These are phyloP conservation scores for Phaffia australis DNA, from an alignment of 768 basidiomycete species.

Conservation along the genomic window DNA sequence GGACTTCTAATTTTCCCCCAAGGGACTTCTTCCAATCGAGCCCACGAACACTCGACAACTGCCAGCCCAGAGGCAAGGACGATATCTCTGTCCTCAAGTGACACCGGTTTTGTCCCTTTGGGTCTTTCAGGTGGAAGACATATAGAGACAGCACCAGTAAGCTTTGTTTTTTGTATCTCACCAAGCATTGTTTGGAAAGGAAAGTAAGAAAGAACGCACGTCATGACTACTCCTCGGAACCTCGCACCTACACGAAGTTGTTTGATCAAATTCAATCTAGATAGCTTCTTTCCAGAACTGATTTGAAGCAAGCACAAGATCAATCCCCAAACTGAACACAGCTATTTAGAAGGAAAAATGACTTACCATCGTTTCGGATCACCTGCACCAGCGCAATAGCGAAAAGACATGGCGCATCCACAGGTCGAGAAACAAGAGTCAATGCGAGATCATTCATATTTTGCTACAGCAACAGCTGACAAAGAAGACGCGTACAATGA, in stretches of 20 bases:
- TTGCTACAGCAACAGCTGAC: not conserved
- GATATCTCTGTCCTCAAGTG: constrained; percentile 73
- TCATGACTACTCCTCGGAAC: constrained; percentile 85
- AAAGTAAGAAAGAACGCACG: constrained; percentile 48
- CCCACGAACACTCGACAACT: constrained; percentile 99
- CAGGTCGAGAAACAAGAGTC: too few species aligned
- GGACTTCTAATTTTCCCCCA: constrained; percentile 88
- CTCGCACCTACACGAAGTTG: constrained; percentile 72
- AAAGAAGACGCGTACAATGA: not conserved
- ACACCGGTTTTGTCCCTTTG: constrained; percentile 65
- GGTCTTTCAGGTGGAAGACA: constrained; percentile 47
- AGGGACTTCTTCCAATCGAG: constrained; percentile 84
- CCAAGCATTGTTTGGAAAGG: not conserved
- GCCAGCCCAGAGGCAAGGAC: constrained; percentile 66
- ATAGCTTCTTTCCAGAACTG: constrained; percentile 72
- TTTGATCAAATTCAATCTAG: constrained; percentile 70
- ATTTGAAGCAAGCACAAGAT: not conserved
- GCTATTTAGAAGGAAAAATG: not conserved
- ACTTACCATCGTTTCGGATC: constrained; percentile 62
- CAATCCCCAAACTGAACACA: not conserved
- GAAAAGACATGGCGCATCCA: not conserved
- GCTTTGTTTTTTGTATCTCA: not conserved
- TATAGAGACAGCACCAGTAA: not conserved
- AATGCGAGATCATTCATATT: not conserved
- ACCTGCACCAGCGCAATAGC: constrained; percentile 47